Conservation (phyloP, 257 asterid genomes). For the Datura wrightii region DNA sequence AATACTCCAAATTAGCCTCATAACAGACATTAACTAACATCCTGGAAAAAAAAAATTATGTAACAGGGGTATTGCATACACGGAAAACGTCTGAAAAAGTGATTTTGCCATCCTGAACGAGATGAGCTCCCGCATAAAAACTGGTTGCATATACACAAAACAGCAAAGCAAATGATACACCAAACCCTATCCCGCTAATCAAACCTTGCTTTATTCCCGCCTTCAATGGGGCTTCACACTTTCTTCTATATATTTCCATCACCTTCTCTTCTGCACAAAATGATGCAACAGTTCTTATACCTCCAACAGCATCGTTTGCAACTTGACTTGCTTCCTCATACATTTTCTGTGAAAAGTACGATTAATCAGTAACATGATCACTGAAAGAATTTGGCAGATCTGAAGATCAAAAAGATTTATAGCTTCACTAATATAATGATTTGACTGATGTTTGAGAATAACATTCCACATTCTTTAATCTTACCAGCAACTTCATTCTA, state of each 20-base stretch:
- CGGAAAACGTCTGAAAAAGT: constrained; percentile 72
- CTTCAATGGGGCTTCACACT: constrained; percentile 27
- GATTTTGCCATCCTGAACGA: constrained; percentile 68
- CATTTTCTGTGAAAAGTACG: background rate
- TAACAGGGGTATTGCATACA: constrained; percentile 47
- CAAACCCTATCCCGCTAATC: constrained; percentile 61
- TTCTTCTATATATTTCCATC: constrained; percentile 12
- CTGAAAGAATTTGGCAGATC: background rate
- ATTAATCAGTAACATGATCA: background rate
- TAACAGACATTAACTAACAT: background rate
- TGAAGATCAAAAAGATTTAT: background rate
- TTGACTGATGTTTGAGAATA: background rate
- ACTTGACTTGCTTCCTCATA: constrained; percentile 31
- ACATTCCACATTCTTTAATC: background rate
- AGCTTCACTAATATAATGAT: constrained; percentile 3
- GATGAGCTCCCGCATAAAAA: constrained; percentile 89
- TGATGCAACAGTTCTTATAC: constrained; percentile 27
- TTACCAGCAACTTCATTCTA: background rate
- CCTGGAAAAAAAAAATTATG: background rate
- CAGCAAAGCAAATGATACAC: constrained; percentile 60
- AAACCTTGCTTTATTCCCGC: background rate
- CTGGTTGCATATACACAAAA: constrained; percentile 78
- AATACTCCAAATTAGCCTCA: background rate
- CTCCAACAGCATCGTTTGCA: constrained; percentile 16
- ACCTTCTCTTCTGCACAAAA: constrained; percentile 32